A percentile compares a stretch with the other conserved stretches of the same genome.
Conservation (phyloP, 495 filamentous ascomycete genomes). For the Haplographium delicatum region DNA sequence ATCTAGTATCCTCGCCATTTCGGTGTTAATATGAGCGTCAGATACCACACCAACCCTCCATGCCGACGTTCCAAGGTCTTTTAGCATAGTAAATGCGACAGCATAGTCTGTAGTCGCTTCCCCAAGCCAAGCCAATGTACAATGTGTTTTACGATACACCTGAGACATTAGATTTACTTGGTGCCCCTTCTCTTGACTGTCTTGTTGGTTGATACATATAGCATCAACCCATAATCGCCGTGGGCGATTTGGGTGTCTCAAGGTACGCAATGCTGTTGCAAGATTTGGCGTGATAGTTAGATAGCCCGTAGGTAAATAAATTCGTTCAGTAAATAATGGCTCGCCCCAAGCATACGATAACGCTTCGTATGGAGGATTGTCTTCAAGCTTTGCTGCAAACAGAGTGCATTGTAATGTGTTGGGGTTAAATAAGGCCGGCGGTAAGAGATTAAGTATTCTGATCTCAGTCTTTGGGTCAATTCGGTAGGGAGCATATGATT, state of each 20-base stretch:
- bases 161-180: neutral
- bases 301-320: neutral
- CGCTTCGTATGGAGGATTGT: conserved; percentile 2
- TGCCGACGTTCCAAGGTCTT: neutral
- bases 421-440: neutral
- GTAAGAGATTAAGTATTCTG: neutral
- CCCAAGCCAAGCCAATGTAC: neutral
- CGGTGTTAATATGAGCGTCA: neutral
- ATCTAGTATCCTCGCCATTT: no score
- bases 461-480: neutral
- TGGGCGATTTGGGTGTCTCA: neutral
- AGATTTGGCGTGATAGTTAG: neutral
- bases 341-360: conserved; percentile 4
- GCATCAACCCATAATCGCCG: conserved; percentile 1
- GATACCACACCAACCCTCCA: neutral
- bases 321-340: neutral
- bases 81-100: neutral
- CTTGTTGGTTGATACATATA: neutral
- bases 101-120: neutral
- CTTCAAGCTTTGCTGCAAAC: neutral
- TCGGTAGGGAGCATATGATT: neutral
- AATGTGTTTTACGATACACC: neutral
- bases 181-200: neutral
- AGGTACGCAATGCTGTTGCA: neutral
- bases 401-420: neutral